Percentiles rank a stretch among this genome's conserved stretches.
Conservation (phyloP, 805 yeast genomes). For the Kregervanrija fluxuum region DNA sequence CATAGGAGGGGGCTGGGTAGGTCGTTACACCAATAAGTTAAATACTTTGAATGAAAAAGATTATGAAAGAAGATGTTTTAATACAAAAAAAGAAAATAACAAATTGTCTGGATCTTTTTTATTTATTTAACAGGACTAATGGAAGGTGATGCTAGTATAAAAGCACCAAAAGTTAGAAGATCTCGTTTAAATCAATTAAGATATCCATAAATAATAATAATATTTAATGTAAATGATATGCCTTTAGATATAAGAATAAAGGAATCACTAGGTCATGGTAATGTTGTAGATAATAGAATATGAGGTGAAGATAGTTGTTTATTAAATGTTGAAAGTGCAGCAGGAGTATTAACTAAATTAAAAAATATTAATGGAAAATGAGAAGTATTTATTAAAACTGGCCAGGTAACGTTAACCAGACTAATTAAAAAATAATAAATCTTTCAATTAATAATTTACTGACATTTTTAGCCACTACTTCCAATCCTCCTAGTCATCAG, state of each 20-base stretch:
- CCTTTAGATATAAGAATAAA: too few relatives aligned
- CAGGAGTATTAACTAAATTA: neutral
- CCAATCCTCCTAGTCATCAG: too few relatives aligned
- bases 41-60: neutral
- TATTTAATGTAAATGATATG: too few relatives aligned
- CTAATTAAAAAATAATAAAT: too few relatives aligned
- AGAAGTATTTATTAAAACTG: too few relatives aligned
- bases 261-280: too few relatives aligned
- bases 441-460: too few relatives aligned
- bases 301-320: neutral
- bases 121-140: constrained; percentile 6
- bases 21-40: constrained; percentile 3
- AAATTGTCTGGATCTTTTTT: neutral
- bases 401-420: too few relatives aligned
- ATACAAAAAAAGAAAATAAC: neutral
- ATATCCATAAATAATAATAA: neutral
- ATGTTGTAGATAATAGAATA: neutral
- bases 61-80: too few relatives aligned
- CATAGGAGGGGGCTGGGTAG: constrained; percentile 13
- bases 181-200: neutral
- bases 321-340: neutral
- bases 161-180: neutral
- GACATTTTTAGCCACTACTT: too few relatives aligned
- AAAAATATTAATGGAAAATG: constrained; percentile 2
- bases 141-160: constrained; percentile 5